Percentiles rank a stretch among this genome's conserved stretches.
These are phyloP conservation scores for Aschersonia sp. DNA, from an alignment of 2,329 filamentous ascomycete species.

Conservation along the genomic window DNA sequence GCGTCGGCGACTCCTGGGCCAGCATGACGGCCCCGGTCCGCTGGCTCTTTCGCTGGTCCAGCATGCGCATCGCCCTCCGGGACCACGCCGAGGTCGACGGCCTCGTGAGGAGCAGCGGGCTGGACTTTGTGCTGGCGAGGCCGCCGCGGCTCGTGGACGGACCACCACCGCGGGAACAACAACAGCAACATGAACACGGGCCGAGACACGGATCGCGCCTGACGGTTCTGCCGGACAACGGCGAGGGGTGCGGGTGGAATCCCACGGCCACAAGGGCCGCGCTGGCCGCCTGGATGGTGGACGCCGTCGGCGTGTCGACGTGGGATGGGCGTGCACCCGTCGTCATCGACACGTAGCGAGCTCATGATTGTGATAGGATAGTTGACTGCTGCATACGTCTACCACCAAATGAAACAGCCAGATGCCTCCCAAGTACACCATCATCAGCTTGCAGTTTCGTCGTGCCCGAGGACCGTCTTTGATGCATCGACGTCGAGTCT, in stretches of 20 bases:
- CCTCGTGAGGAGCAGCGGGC: conserved; percentile 18
- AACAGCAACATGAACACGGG: no score
- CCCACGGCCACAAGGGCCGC: conserved; percentile 20
- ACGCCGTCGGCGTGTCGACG: conserved; percentile 21
- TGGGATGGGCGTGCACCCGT: conserved; percentile 31
- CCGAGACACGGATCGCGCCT: conserved; percentile 6
- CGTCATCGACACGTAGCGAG: conserved; percentile 21
- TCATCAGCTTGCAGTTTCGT: no score
- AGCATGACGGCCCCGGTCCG: conserved; percentile 26
- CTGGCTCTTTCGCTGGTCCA: conserved; percentile 25
- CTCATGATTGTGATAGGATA: no score
- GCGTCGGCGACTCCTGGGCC: conserved; percentile 27
- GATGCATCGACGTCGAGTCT: background rate
- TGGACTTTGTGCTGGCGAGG: conserved; percentile 25
- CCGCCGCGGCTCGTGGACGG: conserved; percentile 27
- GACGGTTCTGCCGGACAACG: conserved; percentile 25
- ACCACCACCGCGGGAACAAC: conserved; percentile 3
- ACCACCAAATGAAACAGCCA: no score
- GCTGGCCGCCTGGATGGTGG: conserved; percentile 30
- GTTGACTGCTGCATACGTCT: no score
- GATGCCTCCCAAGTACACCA: no score
- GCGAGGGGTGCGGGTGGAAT: conserved; percentile 25
- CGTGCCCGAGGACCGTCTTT: background rate
- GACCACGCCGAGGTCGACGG: conserved; percentile 33
- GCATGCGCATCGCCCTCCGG: conserved; percentile 28